Evolutionary conservation across 176 grass and related monocot genomes (phyloP), one percentile per base, ranked within the genome.

Genomic region (Raddia distichophylla): DNA sequence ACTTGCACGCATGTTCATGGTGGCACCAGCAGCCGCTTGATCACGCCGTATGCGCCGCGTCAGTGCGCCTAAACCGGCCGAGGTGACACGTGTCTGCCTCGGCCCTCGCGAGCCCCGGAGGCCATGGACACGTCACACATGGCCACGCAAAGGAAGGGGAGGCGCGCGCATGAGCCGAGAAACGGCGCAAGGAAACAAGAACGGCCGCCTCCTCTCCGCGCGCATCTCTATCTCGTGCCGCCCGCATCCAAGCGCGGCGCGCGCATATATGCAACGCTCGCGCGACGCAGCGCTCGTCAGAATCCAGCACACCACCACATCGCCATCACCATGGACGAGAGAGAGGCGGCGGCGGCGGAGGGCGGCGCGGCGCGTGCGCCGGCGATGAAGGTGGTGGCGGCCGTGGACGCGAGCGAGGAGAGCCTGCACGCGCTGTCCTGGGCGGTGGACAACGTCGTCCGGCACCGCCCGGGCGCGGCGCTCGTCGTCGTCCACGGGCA

Each of bases 391-490:
- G 86, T 93, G 69, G 65, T 86, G 74, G 92, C 46, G 71, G 95
- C 90, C 1, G 81, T 98, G 64, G 95, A 98, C 71, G 92, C 93
- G 65, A 98, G 86, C 86, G 92, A 98, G 33, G 92, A 69, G 58
- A 98, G 95, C 86, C 53, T 92, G 9, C 71, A 86, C 19, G 92
- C 95, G 73, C 63, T 98, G 78, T 69, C 83, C 34, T 97, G 94
- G 94, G 80, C 83, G 47, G 81, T 97, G 4, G 92, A 97, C 64
- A 82, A 81, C 47, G 40, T 97, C 65, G 63, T 97, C 33, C n/a
- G 71, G 4, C 46, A 14, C 20, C 46, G 70, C 43, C 27, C 80
- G 61, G 73, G 48, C 70, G 77, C 45, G 18, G 43, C 65, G 69
- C 64, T 97, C 66, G 70, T 97, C 68, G 73, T 98, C 72, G 47